Conservation (phyloP, 495 filamentous ascomycete genomes). For the Emericellopsis terricola region DNA sequence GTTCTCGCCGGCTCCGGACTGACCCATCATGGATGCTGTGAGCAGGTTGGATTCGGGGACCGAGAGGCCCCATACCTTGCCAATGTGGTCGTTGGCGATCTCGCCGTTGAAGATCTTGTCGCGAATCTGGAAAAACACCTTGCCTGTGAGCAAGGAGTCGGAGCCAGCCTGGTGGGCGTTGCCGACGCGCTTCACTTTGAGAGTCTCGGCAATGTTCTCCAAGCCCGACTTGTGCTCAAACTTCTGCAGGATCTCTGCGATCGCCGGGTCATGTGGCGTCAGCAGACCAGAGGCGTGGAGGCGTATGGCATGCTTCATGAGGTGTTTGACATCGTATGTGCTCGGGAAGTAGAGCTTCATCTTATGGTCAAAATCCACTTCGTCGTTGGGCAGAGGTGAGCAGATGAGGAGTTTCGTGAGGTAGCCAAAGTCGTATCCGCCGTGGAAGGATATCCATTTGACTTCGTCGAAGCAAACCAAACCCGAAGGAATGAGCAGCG, state of each 20-base stretch:
- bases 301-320: slow-evolving; percentile 57
- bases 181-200: slow-evolving; percentile 74
- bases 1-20: slow-evolving; percentile 8
- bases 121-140: slow-evolving; percentile 78
- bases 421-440: slow-evolving; percentile 97
- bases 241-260: slow-evolving; percentile 50
- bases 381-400: slow-evolving; percentile 65
- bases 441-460: slow-evolving; percentile 93
- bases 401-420: slow-evolving; percentile 80
- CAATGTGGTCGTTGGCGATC: slow-evolving; percentile 57
- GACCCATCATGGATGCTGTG: slow-evolving; percentile 23
- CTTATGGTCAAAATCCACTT: slow-evolving; percentile 66
- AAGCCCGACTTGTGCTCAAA: slow-evolving; percentile 76
- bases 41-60: slow-evolving; percentile 35
- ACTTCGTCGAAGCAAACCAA: slow-evolving; percentile 78
- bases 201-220: slow-evolving; percentile 82
- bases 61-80: slow-evolving; percentile 73
- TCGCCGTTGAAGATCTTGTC: slow-evolving; percentile 70
- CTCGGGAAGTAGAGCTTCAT: slow-evolving; percentile 84
- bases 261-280: slow-evolving; percentile 42
- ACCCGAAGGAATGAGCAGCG: slow-evolving; percentile 77
- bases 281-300: slow-evolving; percentile 48
- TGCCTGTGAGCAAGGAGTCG: slow-evolving; percentile 80
- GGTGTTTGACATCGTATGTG: slow-evolving; percentile 90
- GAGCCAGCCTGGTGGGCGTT: slow-evolving; percentile 78